Conservation (phyloP, 148 eudicot species). For the Pouteria glomerata region DNA sequence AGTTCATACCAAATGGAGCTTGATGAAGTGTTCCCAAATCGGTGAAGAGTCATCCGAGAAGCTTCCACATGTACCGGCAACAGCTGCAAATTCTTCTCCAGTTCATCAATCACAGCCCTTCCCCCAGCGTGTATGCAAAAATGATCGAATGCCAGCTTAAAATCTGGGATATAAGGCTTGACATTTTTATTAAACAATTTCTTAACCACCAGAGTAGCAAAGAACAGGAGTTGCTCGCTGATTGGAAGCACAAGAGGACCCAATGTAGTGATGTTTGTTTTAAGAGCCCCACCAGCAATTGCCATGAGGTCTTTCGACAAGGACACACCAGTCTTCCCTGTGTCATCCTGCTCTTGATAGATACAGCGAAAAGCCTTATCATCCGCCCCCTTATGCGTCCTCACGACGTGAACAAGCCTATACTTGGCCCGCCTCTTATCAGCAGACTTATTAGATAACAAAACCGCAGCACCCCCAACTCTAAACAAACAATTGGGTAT, state of each 20-base stretch:
- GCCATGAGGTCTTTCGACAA: conserved; percentile 48
- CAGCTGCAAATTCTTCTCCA: conserved; percentile 46
- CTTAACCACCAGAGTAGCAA: conserved; percentile 27
- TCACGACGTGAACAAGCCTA: conserved; percentile 46
- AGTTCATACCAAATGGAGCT: conserved; percentile 56
- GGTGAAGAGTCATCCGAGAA: conserved; percentile 48
- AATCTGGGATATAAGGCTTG: conserved; percentile 51
- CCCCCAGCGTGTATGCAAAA: conserved; percentile 58
- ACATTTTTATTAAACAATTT: conserved; percentile 25
- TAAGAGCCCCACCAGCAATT: conserved; percentile 41
- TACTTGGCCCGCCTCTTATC: conserved; percentile 48
- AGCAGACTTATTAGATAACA: conserved; percentile 38
- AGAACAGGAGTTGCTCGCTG: conserved; percentile 47
- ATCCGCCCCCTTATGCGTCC: conserved; percentile 44
- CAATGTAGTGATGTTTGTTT: conserved; percentile 47
- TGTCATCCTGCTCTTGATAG: conserved; percentile 41
- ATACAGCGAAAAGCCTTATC: conserved; percentile 48
- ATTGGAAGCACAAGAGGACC: conserved; percentile 52
- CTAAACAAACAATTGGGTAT: conserved; percentile 65
- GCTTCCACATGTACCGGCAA: conserved; percentile 36
- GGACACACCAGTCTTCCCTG: conserved; percentile 39
- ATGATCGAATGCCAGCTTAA: conserved; percentile 49
- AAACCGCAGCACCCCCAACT: conserved; percentile 55
- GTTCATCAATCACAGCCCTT: conserved; percentile 45
- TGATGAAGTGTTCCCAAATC: conserved; percentile 50